These are phyloP conservation scores for Spiraea crenata DNA, from an alignment of 331 rosid species.

Conservation along the genomic window DNA sequence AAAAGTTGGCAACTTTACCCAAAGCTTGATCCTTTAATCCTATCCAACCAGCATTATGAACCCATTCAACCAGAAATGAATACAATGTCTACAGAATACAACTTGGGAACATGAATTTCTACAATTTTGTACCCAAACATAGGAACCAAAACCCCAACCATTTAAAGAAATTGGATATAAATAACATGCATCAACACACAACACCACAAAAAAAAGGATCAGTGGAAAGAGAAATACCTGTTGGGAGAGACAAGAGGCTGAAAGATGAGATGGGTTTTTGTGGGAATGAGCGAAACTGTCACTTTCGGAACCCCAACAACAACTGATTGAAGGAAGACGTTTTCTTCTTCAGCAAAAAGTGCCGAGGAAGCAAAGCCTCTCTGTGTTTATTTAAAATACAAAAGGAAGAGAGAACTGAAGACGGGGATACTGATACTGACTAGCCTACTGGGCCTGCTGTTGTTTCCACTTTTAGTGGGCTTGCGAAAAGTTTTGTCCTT, in stretches of 20 bases:
- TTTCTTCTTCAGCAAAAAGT: not conserved
- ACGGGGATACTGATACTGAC: rapidly evolving
- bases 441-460: not conserved
- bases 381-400: not conserved
- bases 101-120: no score
- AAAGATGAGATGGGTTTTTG: not conserved
- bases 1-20: not conserved
- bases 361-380: not conserved
- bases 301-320: not conserved
- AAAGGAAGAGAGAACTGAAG: not conserved
- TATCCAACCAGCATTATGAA: not conserved
- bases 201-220: not conserved
- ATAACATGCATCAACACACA: not conserved
- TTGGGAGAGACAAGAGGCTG: not conserved
- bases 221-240: not conserved
- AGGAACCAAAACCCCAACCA: not conserved
- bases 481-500: not conserved
- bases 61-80: not conserved
- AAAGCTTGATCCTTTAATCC: constrained; percentile 1
- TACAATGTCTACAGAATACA: no score
- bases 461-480: not conserved
- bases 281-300: not conserved
- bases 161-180: not conserved
- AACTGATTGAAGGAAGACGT: not conserved
- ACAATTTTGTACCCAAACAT: no score